A percentile compares a stretch with the other conserved stretches of the same genome.
phyloP scores from a whole-genome alignment of 352 stramenopile species.

The Phytophthora citrophthora region DNA sequence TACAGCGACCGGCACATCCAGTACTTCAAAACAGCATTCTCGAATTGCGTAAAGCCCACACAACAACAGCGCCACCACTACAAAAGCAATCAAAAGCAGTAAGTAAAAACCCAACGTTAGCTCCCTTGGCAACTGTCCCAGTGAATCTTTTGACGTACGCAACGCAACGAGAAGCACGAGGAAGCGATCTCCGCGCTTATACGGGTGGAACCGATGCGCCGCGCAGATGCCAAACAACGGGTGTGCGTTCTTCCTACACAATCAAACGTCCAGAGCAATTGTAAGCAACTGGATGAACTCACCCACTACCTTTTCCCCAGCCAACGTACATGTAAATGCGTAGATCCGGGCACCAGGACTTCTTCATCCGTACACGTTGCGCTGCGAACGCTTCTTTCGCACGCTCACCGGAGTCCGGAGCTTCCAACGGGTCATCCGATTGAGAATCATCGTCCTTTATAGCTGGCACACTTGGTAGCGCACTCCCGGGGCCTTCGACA shows the following conservation, averaged over 20 bases:
- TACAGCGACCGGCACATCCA: conserved; percentile 24
- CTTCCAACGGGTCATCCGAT: conserved; percentile 25
- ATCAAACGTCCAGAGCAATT: conserved; percentile 7
- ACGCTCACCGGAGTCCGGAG: conserved; percentile 26
- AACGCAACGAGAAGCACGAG: conserved; percentile 56
- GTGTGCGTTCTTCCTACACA: conserved; percentile 62
- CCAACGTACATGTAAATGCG: conserved; percentile 67
- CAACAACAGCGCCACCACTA: conserved; percentile 48
- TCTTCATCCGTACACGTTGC: conserved; percentile 55
- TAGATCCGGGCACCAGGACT: conserved; percentile 49
- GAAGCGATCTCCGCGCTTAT: conserved; percentile 52
- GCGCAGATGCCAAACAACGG: conserved; percentile 47
- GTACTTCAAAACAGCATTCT: conserved; percentile 46
- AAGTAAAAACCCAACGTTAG: conserved; percentile 1
- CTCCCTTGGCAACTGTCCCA: neutral
- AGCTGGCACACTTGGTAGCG: conserved; percentile 11
- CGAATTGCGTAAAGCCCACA: conserved; percentile 52
- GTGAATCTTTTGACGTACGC: conserved; percentile 37
- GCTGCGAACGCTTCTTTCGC: conserved; percentile 55
- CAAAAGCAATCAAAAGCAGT: conserved; percentile 1
- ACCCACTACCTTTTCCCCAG: neutral
- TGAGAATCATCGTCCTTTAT: conserved; percentile 33
- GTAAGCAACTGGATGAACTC: conserved; percentile 1
- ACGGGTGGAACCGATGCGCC: conserved; percentile 62
- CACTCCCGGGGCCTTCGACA: conserved; percentile 25